Evolutionary conservation across 164 flowering plant genomes (phyloP).

Genomic region (Aristolochia californica): DNA sequence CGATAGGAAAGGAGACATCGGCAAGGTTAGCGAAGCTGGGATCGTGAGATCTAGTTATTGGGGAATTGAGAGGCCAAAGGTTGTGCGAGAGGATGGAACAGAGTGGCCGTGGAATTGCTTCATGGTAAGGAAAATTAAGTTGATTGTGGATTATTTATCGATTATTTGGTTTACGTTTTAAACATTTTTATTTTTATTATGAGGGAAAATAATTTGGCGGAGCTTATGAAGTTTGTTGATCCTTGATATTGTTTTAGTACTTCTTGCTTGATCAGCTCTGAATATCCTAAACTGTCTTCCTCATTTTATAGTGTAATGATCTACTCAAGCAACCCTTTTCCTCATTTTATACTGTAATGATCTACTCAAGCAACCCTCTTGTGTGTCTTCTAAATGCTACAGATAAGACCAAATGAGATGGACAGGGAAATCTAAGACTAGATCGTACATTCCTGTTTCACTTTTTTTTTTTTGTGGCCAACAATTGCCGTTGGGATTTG

Average conservation of each 20-base stretch:
- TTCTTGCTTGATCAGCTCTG: no score
- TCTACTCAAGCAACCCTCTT: no score
- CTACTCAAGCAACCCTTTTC: no score
- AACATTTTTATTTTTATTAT: background rate
- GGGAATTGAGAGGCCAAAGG: conserved; percentile 49
- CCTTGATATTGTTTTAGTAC: no score
- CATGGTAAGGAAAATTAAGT: conserved; percentile 31
- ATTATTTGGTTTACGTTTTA: background rate
- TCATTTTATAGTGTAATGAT: no score
- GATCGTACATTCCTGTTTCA: background rate
- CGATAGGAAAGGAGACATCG: conserved; percentile 7
- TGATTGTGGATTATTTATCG: background rate
- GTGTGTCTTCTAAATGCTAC: no score
- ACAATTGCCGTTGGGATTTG: background rate
- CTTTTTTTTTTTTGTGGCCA: background rate
- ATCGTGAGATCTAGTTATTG: conserved; percentile 51
- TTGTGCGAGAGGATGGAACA: conserved; percentile 69
- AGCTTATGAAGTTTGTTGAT: no score
- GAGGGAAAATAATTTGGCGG: background rate
- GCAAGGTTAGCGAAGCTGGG: conserved; percentile 7
- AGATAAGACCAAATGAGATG: background rate
- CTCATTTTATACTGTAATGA: no score
- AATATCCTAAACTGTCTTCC: no score
- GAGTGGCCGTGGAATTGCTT: conserved; percentile 96
- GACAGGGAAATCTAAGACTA: background rate